These are phyloP conservation scores for Wickerhamomyces ciferrii DNA, from an alignment of 805 yeast species.

Conservation along the genomic window DNA sequence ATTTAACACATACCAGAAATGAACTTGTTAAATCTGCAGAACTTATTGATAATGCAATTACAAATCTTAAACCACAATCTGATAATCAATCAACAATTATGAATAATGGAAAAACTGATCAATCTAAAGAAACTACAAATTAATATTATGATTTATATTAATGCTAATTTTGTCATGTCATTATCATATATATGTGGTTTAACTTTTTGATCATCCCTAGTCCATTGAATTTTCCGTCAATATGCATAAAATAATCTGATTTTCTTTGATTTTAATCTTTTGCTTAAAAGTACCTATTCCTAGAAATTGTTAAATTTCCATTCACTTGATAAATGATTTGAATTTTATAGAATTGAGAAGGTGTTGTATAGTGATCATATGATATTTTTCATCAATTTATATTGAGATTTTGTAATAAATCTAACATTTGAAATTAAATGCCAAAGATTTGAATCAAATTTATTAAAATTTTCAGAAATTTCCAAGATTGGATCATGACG, in stretches of 20 bases:
- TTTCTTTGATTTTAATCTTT: no score
- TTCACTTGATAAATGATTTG: no score
- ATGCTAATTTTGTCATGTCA: background rate
- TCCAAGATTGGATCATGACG: slow-evolving; percentile 18
- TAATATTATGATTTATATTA: background rate
- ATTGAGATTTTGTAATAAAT: slow-evolving; percentile 2
- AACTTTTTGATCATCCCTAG: no score
- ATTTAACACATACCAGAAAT: slow-evolving; percentile 11
- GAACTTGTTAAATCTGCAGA: slow-evolving; percentile 19
- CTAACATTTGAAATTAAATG: slow-evolving; percentile 11
- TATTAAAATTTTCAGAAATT: slow-evolving; percentile 14
- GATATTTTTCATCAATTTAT: slow-evolving; percentile 1
- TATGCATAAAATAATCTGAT: no score
- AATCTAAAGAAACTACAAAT: no score
- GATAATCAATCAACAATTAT: background rate
- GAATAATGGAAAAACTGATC: background rate
- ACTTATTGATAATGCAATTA: slow-evolving; percentile 18
- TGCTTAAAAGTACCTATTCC: no score
- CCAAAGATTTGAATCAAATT: slow-evolving; percentile 14
- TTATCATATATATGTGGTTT: no score
- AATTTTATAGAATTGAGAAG: no score
- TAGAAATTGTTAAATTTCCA: no score
- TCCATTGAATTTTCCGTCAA: no score
- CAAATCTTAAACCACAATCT: slow-evolving; percentile 6
- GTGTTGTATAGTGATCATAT: background rate